These are phyloP conservation scores for Juglanconis sp. DNA, from an alignment of 2,329 filamentous ascomycete genomes.

Conservation along the genomic window DNA sequence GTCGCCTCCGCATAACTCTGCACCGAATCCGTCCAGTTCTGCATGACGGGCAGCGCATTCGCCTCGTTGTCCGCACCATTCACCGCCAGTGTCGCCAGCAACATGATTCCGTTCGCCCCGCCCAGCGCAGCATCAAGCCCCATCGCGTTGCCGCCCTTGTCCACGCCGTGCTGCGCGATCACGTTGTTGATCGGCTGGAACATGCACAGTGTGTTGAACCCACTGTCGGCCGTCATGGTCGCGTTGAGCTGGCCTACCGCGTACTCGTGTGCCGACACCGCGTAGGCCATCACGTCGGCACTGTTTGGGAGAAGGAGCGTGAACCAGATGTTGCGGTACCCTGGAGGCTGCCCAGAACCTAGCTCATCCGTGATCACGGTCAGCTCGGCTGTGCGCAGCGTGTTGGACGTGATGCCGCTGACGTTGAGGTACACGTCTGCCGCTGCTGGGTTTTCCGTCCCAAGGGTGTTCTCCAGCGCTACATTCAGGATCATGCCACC, in stretches of 20 bases:
- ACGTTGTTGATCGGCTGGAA: conserved; percentile 4
- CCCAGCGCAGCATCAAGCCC: not conserved
- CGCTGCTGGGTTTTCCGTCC: conserved; percentile 27
- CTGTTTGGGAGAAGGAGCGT: not conserved
- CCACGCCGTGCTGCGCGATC: not conserved
- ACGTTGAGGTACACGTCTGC: conserved; percentile 37
- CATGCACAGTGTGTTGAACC: conserved; percentile 5
- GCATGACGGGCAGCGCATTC: not conserved
- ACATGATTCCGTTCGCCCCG: not conserved
- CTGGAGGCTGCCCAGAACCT: conserved; percentile 26
- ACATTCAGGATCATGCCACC: conserved; percentile 30
- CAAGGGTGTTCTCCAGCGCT: conserved; percentile 30
- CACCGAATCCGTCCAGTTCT: not conserved
- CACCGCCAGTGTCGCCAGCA: not conserved
- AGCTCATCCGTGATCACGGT: conserved; percentile 30
- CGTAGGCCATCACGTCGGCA: not conserved
- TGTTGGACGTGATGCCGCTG: conserved; percentile 23
- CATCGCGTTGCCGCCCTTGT: not conserved
- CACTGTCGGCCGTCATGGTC: not conserved
- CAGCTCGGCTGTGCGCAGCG: conserved; percentile 16
- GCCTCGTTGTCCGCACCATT: not conserved
- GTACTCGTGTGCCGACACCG: not conserved
- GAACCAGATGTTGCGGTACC: conserved; percentile 15
- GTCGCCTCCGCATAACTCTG: not conserved
- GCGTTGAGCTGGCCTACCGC: not conserved